Evolutionary conservation across 1,284 basidiomycete genomes (phyloP), one percentile per base, ranked within the genome.

Genomic region (Prillingera fragicola): DNA sequence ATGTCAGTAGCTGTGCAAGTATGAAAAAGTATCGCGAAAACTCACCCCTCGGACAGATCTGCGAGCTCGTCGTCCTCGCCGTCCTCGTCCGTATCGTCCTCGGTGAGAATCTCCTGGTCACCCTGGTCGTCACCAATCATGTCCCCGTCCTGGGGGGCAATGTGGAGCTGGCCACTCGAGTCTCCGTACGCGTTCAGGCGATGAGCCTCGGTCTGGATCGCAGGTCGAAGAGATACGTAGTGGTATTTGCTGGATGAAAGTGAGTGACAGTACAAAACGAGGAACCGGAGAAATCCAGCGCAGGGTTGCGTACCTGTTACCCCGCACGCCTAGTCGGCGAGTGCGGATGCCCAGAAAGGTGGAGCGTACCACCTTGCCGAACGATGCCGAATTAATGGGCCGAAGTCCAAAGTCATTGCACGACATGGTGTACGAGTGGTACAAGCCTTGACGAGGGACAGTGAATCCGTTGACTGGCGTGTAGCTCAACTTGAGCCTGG

Each of bases 261-360:
- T 8, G 4, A 17, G 28, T 13, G 31, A 18, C 14, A 12, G 17
- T 39, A 19, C 19, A 31, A n/a, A 15, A 8, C 9, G 14, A 23
- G 21, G 15, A 3, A 24, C 9, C 36, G 18, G 8, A 19, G 22
- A 26, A 34, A 41, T 27, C 22, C 4, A 41, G 46, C 54, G 73
- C 82, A 12, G 8, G 19, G 14, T 12, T 18, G 17, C 32, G n/a
- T 33, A 63, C 63, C 57, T 88, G 74, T 91, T 90, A 43, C 89
- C 89, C 67, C 89, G 76, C 45, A 89, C 87, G 46, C 89, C 89
- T 47, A 94, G 72, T 46, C 90, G 82, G 56, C 90, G 78, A 34
- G 89, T 94, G 78, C 89, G 90, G 78, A 95, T 90, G 55, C 84
- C 85, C 34, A 87, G 87, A 74, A 89, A 95, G 69, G 87, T 89